These are phyloP conservation scores for Lactifluus pinguis DNA, from an alignment of 768 basidiomycete genomes.

Conservation along the genomic window DNA sequence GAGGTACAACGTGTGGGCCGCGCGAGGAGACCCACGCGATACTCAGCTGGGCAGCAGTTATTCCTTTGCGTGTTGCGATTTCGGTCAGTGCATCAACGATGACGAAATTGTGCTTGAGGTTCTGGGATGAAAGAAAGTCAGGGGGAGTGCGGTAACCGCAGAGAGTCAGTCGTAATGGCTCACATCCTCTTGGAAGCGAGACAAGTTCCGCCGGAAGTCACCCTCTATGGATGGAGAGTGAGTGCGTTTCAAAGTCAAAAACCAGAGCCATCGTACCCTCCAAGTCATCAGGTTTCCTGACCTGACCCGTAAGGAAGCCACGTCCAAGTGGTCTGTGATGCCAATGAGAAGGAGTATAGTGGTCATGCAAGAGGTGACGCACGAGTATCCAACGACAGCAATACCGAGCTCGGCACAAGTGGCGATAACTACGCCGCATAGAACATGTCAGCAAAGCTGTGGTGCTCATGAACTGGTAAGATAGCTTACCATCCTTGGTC, in stretches of 20 bases:
- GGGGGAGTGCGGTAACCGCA: not conserved
- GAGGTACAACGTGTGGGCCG: conserved; percentile 34
- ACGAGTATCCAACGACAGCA: conserved; percentile 54
- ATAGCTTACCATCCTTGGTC: conserved; percentile 33
- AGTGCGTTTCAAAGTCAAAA: not conserved
- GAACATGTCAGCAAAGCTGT: too few species aligned
- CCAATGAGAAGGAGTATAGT: not conserved
- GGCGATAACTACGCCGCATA: conserved; percentile 42
- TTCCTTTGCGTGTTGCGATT: conserved; percentile 35
- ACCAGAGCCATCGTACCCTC: conserved; percentile 18
- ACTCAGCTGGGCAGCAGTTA: conserved; percentile 33
- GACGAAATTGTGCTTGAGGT: conserved; percentile 33
- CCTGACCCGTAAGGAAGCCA: conserved; percentile 44
- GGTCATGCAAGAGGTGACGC: conserved; percentile 19
- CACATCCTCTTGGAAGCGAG: conserved; percentile 33
- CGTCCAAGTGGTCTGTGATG: conserved; percentile 40
- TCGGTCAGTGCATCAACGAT: conserved; percentile 33
- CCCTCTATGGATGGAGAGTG: conserved; percentile 25
- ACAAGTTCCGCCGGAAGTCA: conserved; percentile 27
- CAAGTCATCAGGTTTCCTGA: conserved; percentile 32
- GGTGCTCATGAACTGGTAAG: not conserved
- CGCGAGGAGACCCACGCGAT: conserved; percentile 33
- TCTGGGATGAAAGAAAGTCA: conserved; percentile 20
- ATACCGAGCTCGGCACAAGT: conserved; percentile 48
- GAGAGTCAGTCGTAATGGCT: conserved; percentile 12